These are phyloP conservation scores for Cystobasidiaceae sp. DNA, from an alignment of 1,284 basidiomycete species.

Conservation along the genomic window DNA sequence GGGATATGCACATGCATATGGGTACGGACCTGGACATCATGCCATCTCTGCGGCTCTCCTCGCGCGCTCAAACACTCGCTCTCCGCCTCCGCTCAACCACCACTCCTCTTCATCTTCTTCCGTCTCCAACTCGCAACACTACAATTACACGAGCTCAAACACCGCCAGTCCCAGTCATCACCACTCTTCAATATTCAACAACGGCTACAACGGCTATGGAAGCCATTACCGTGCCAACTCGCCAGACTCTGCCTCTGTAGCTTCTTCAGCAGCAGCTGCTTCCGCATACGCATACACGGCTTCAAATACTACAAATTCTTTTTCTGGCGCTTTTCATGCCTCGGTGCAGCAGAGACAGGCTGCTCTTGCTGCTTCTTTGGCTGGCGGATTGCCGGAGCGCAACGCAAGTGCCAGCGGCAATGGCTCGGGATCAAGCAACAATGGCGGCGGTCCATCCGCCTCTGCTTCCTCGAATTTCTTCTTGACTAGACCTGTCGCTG, in stretches of 20 bases:
- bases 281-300: slow-evolving; percentile 14
- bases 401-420: background rate
- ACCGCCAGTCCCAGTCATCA: background rate
- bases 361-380: background rate
- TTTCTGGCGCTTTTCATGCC: slow-evolving; percentile 8
- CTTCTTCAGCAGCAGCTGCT: background rate
- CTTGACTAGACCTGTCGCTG: background rate
- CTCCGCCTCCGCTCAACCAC: too few species aligned
- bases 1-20: too few species aligned
- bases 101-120: too few species aligned
- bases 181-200: background rate
- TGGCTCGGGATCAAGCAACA: background rate
- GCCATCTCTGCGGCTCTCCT: too few species aligned
- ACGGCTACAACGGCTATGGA: background rate
- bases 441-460: too few species aligned
- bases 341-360: background rate
- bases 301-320: slow-evolving; percentile 16
- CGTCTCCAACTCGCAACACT: too few species aligned
- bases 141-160: too few species aligned
- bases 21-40: too few species aligned
- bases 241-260: background rate
- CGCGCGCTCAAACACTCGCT: too few species aligned
- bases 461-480: background rate
- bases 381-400: background rate
- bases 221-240: background rate